Conservation (phyloP, 1,284 basidiomycete species). For the Heterobasidion parviporum region DNA sequence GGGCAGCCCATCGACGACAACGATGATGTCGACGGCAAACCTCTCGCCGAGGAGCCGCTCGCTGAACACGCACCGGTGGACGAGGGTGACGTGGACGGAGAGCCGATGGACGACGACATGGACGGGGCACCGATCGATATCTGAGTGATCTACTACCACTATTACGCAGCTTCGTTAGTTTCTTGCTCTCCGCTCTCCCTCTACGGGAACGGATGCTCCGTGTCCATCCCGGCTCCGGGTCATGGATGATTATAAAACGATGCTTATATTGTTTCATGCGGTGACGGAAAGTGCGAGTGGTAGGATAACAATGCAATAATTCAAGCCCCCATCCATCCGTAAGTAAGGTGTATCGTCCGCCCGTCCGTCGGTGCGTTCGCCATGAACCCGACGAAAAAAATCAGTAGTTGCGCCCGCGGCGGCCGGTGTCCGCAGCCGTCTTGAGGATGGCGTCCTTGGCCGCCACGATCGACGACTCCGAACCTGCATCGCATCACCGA, state of each 20-base stretch:
- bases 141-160: neutral
- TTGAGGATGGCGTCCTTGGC: slow-evolving; percentile 79
- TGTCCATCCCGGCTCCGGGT: too few species aligned
- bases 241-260: too few species aligned
- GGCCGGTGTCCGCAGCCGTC: slow-evolving; percentile 33
- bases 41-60: too few species aligned
- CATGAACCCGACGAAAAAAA: neutral
- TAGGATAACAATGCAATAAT: slow-evolving; percentile 1
- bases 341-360: neutral
- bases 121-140: slow-evolving; percentile 21
- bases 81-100: slow-evolving; percentile 26
- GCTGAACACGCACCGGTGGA: slow-evolving; percentile 18
- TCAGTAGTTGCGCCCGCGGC: slow-evolving; percentile 32
- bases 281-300: neutral
- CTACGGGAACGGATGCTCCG: too few species aligned
- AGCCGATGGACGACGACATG: slow-evolving; percentile 31
- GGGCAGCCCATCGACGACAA: slow-evolving; percentile 7
- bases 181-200: neutral
- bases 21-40: too few species aligned
- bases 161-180: neutral
- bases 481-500: slow-evolving; percentile 32
- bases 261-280: too few species aligned
- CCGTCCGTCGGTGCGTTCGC: neutral
- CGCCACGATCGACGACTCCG: slow-evolving; percentile 59
- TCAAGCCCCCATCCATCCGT: slow-evolving; percentile 4